Percentiles rank a stretch among this genome's conserved stretches.
phyloP scores from a whole-genome alignment of 805 yeast genomes.

The Candida ascalaphidarum region DNA sequence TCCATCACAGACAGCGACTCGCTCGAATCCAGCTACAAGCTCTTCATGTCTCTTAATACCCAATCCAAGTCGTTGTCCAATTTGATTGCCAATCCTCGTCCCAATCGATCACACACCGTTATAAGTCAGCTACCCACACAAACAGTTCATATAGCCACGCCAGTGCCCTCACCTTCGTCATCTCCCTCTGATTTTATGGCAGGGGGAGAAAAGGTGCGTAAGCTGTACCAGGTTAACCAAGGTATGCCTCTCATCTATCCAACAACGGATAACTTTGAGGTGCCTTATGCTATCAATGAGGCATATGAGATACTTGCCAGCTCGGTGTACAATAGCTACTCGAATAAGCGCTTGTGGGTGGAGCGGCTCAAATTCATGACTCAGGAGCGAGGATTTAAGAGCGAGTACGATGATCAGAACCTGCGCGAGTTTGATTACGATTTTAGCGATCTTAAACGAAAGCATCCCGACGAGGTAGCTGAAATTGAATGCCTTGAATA shows the following conservation, averaged over 20 bases:
- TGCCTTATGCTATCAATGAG: constrained; percentile 72
- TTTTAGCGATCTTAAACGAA: constrained; percentile 10
- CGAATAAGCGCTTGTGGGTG: constrained; percentile 61
- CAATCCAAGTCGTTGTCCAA: constrained; percentile 50
- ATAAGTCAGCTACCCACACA: constrained; percentile 43
- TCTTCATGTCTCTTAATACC: constrained; percentile 30
- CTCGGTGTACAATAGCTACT: constrained; percentile 57
- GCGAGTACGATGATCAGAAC: constrained; percentile 10
- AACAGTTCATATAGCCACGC: constrained; percentile 71
- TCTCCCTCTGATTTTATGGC: constrained; percentile 36
- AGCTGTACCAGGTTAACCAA: constrained; percentile 57
- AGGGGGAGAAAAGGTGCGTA: constrained; percentile 42
- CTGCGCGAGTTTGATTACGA: constrained; percentile 19
- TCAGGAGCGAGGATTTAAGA: constrained; percentile 54
- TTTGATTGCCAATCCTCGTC: constrained; percentile 49
- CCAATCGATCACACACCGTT: constrained; percentile 36
- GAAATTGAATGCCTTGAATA: constrained; percentile 39
- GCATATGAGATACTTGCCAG: constrained; percentile 62
- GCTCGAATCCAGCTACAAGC: constrained; percentile 16
- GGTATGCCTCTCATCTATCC: constrained; percentile 65
- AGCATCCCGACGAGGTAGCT: constrained; percentile 24
- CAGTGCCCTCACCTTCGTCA: constrained; percentile 74
- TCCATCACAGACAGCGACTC: constrained; percentile 2
- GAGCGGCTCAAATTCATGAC: constrained; percentile 65
- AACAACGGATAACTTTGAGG: constrained; percentile 20